A percentile compares a stretch with the other conserved stretches of the same genome.
Conservation (phyloP, 306 rosid species). For the Lathyrus aphaca region DNA sequence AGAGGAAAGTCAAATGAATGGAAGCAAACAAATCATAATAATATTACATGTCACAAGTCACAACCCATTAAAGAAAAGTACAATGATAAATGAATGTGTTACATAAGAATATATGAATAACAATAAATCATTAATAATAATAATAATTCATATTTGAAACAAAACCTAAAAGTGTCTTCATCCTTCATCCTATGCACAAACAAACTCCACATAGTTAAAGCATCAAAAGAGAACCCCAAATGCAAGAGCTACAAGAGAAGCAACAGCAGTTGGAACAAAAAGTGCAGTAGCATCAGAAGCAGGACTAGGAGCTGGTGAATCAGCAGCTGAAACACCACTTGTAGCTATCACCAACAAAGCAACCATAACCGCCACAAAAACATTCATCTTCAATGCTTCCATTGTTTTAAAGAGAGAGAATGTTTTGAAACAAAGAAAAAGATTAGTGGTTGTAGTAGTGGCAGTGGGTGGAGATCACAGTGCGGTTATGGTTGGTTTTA, state of each 20-base stretch:
- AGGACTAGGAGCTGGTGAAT: conserved; percentile 61
- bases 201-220: neutral
- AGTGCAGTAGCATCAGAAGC: conserved; percentile 48
- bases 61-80: conserved; percentile 4
- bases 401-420: conserved; percentile 32
- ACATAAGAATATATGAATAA: conserved; percentile 13
- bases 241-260: conserved; percentile 53
- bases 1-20: neutral
- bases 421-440: conserved; percentile 6
- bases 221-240: conserved; percentile 43
- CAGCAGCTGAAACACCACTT: conserved; percentile 50
- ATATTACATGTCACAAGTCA: conserved; percentile 18
- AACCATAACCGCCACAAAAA: conserved; percentile 40
- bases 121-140: neutral
- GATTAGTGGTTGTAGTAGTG: neutral
- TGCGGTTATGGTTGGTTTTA: conserved; percentile 22
- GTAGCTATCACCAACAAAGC: conserved; percentile 41
- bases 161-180: neutral
- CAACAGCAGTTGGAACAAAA: conserved; percentile 45
- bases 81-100: conserved; percentile 31
- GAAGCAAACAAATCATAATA: conserved; percentile 14
- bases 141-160: neutral
- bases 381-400: conserved; percentile 48
- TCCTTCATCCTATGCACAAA: conserved; percentile 34
- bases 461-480: conserved; percentile 27